Base-by-base conservation (phyloP, 169 alveolate species). In the Perkinsus olseni region DNA sequence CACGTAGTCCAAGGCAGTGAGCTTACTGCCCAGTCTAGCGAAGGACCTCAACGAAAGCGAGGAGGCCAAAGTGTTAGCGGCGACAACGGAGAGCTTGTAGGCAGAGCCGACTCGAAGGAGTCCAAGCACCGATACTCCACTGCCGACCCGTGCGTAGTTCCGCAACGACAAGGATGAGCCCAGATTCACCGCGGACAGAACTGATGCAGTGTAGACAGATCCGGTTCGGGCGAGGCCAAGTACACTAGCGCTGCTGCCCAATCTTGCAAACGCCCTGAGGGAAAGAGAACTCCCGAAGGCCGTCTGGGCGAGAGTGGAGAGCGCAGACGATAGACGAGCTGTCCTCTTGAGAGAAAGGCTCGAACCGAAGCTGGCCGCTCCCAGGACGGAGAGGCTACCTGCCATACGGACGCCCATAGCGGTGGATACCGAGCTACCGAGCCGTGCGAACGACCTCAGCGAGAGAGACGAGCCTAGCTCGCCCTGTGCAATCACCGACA, bases 181-280 rank as follows among this genome's bases (percentile, higher is more conserved):
- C 45, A 74, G 4, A 38, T 74, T 20, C 40, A 74, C 28, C 39
- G 28, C 34, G 13, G 34, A 31, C 39, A 74, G 0, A 34, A 74
- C 91, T 6, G 91, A 74, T 21, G 39, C 6, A 38, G 40, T 31
- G 39, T 31, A 38, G 40, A 36, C 91, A 38, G 91, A 74, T 0
- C 94, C 92, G 3, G 91, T n/a, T 20, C 93, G 92, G 36, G 92
- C 39, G 38, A 93, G 74, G 74, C 94, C 93, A 13, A 38, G 31
- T 45, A 93, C 91, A 13, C 31, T n/a, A 36, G 74, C 91, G 39
- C 20, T 20, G 38, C 39, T 39, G 8, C 92, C 92, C n/a, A 38
- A 21, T 10, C 92, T 36, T 8, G 50, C 10, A 20, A 90, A 90
- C n/a, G 92, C 38, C 31, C 92, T 36, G 48, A 90, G 3, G 11